These are phyloP conservation scores for Solanum aculeatissimum DNA, from an alignment of 305 asterid genomes.

Conservation along the genomic window DNA sequence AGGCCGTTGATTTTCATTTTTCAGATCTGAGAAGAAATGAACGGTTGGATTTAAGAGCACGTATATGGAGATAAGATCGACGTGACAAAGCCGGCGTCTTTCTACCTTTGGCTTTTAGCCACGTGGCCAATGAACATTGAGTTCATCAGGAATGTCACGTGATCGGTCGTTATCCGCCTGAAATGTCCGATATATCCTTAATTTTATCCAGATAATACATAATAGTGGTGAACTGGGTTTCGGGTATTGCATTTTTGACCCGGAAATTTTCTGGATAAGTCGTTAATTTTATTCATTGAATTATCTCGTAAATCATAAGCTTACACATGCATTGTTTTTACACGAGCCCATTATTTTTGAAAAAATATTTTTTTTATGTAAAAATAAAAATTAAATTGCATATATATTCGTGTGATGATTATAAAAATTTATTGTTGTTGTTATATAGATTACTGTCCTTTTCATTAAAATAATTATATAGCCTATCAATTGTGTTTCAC, in stretches of 20 bases:
- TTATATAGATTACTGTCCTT: neutral
- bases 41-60: slow-evolving; percentile 27
- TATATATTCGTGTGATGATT: neutral
- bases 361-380: neutral
- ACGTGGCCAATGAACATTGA: slow-evolving; percentile 12
- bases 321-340: neutral
- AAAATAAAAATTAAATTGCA: neutral
- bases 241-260: neutral
- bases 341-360: neutral
- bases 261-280: neutral
- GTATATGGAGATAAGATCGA: slow-evolving; percentile 50
- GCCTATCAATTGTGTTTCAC: neutral
- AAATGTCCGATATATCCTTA: slow-evolving; percentile 6
- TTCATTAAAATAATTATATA: neutral
- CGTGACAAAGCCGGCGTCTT: slow-evolving; percentile 5
- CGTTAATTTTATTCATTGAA: neutral
- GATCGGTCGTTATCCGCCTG: slow-evolving; percentile 1
- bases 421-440: neutral
- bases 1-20: slow-evolving; percentile 28
- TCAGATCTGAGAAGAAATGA: slow-evolving; percentile 19
- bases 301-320: neutral
- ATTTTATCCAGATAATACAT: neutral
- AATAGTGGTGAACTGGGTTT: neutral
- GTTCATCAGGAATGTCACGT: slow-evolving; percentile 21
- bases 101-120: neutral